Base-by-base conservation (phyloP, 495 filamentous ascomycete species). In the Cladorrhinum samala region DNA sequence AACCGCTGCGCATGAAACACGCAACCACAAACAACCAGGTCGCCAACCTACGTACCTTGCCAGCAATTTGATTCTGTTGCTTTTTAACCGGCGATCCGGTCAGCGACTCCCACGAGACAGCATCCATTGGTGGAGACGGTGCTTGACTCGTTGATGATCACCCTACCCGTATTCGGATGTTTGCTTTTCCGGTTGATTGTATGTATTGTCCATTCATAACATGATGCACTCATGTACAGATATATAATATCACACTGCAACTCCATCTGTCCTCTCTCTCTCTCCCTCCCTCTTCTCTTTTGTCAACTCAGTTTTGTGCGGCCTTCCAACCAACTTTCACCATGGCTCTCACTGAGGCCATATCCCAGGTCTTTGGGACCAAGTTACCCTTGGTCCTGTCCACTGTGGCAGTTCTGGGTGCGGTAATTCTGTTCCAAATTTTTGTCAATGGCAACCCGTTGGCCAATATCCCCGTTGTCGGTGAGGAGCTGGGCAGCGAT, bases 371-470 rank as follows among this genome's bases (percentile, higher is more conserved):
- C 3, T 2, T 66, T 20, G 44, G 37, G 21, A 60, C 66, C 25
- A 59, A 59, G 46, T 52, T 59, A 30, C 65, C 66, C 2, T 37
- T 72, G 2, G 16, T 72, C 17, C 49, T 66, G 2, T 42, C 62
- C 1, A 63, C 62, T 7, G 17, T 64, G 14, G 55, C 45, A 2
- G 60, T 58, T 19, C 41, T 65, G 5, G 9, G 68, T 5, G 56
- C 46, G 9, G 50, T 62, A 0, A 42, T 67, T 9, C 43, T 70
- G 23, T 7, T 65, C 25, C 66, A 63, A 13, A 50, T 46, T 36
- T 38, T 69, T 6, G 16, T 67, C 9, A 33, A 47, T 2, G 2
- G 25, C 14, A 50, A 46, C 8, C 46, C 56, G 3, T 36, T 58
- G 13, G 45, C 57, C 1, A 54, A 55, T 1, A 14, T 72, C 17